Base-by-base conservation (phyloP, 2,329 filamentous ascomycete genomes). In the Alternaria dauci region DNA sequence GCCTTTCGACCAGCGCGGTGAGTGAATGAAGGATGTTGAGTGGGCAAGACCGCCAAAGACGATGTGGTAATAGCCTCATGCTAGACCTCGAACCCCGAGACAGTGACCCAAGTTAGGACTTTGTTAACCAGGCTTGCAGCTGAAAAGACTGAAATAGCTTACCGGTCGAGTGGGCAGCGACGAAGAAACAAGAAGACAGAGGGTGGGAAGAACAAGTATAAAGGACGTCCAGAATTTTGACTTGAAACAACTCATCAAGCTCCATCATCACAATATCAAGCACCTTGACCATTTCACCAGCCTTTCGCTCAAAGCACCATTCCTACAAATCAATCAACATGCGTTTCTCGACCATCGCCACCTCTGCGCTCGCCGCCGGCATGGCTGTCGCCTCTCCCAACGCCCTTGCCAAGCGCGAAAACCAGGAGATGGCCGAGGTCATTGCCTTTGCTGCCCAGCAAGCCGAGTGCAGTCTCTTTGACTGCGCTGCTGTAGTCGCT, bases 281-380 rank as follows among this genome's bases (percentile, higher is more conserved):
- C 43, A 39, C 28, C 36, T 58, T 51, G 34, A 43, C 47, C 53
- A 59, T 41, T 14, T 34, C 6, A 39, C 26, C 23, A 46, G n/a
- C n/a, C 46, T 42, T 57, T 48, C 46, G 30, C 46, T 36, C 26
- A 34, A 41, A 9, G 11, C n/a, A 48, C 16, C 18, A 41, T 16
- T 23, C 23, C 18, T 28, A 39, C 32, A 28, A 46, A 12, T 32
- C 43, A 56, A 38, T 50, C 36, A 58, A 30, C 25, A 61, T 63
- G 61, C 58, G 51, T 56, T 63, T 61, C 52, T 55, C 63, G 55
- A 50, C 50, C 43, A 42, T 58, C 39, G 43, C 54, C 48, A 41
- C 63, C 28, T 42, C 58, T 25, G 50, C 59, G 47, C 48, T 66
- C 51, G 28, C 36, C 23, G 57, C 36, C 18, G 55, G 61, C 25